A percentile compares a stretch with the other conserved stretches of the same genome.
Evolutionary conservation across 305 asterid genomes (phyloP).

Genomic region (Plantago rigida): DNA sequence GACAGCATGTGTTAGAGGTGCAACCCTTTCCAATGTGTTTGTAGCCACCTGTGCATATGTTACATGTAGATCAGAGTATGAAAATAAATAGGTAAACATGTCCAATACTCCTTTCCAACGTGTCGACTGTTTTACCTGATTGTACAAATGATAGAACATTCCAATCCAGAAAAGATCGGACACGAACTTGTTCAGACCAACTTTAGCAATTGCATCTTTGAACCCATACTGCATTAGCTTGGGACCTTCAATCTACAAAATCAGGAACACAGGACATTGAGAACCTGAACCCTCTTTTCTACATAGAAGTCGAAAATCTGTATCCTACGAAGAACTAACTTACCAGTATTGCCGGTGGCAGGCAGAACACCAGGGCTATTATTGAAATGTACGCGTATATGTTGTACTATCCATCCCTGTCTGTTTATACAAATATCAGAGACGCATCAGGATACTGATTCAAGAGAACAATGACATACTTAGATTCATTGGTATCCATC

Average conservation of each 20-base stretch:
- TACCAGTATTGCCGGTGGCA: constrained; percentile 60
- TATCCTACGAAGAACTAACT: constrained; percentile 11
- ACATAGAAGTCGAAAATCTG: neutral
- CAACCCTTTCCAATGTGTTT: constrained; percentile 58
- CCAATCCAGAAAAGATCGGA: constrained; percentile 64
- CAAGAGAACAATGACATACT: no score
- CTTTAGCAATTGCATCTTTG: constrained; percentile 56
- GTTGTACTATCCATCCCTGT: constrained; percentile 67
- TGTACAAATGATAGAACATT: constrained; percentile 65
- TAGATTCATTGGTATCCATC: no score
- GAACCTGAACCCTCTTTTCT: neutral
- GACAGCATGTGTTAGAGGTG: constrained; percentile 62
- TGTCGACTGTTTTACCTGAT: constrained; percentile 32
- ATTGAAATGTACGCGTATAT: constrained; percentile 57
- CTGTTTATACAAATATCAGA: constrained; percentile 27
- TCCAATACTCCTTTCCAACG: no score
- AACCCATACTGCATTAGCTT: constrained; percentile 51
- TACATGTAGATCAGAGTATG: constrained; percentile 5
- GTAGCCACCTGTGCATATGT: constrained; percentile 48
- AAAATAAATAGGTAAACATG: neutral
- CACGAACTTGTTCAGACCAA: constrained; percentile 52
- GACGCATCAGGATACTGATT: no score
- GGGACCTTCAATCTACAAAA: constrained; percentile 54
- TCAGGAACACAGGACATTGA: neutral
- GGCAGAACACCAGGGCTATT: constrained; percentile 55